Evolutionary conservation across 23 red algal genomes (phyloP).

Genomic region (Pyropia yezoensis): DNA sequence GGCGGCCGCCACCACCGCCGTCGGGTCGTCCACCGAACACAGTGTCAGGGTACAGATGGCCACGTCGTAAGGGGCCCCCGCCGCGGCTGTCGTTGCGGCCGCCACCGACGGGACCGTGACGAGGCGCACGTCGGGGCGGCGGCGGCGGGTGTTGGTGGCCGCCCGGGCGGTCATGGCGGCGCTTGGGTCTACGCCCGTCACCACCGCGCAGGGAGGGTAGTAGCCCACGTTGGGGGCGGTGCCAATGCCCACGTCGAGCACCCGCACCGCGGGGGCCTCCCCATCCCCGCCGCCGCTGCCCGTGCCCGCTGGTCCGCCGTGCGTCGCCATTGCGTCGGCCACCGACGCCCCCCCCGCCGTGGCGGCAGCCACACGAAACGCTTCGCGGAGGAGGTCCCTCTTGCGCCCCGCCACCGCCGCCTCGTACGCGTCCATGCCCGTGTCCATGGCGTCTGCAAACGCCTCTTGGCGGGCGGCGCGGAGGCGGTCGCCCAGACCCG

Average conservation of each 20-base stretch:
- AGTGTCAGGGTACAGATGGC: conserved; percentile 57
- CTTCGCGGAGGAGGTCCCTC: conserved; percentile 12
- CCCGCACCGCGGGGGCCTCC: background rate
- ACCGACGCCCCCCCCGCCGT: no score
- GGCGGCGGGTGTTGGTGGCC: conserved; percentile 11
- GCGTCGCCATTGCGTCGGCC: no score
- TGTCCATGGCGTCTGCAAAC: conserved; percentile 56
- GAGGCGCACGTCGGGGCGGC: conserved; percentile 7
- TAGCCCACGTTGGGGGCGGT: conserved; percentile 60
- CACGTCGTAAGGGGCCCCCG: conserved; percentile 6
- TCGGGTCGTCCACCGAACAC: conserved; percentile 44
- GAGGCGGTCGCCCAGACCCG: no score
- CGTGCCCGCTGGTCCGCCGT: no score
- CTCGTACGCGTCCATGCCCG: conserved; percentile 50
- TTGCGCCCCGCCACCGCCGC: conserved; percentile 22
- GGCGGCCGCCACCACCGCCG: conserved; percentile 25
- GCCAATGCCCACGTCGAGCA: conserved; percentile 59
- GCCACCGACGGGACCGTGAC: background rate
- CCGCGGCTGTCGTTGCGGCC: background rate
- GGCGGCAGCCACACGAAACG: background rate
- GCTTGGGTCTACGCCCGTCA: conserved; percentile 59
- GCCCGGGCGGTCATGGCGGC: conserved; percentile 32
- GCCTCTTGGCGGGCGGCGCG: background rate
- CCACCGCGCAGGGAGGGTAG: conserved; percentile 11
- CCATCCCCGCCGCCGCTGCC: no score